Evolutionary conservation across 2,329 filamentous ascomycete genomes (phyloP).

Genomic region (Sporothrix humicola): DNA sequence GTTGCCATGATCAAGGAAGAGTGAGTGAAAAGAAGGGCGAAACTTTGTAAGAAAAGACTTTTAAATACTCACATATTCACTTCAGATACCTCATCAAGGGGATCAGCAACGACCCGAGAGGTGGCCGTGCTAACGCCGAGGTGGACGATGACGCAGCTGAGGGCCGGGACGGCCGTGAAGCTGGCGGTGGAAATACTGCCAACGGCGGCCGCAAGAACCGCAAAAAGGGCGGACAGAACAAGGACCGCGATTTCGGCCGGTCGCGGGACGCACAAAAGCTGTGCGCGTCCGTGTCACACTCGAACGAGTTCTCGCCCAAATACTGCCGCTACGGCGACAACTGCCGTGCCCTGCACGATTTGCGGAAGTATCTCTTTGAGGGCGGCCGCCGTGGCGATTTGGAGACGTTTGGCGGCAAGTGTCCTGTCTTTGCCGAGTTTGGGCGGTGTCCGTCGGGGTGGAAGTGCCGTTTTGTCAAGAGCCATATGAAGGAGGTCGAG

Average conservation of each 20-base stretch:
- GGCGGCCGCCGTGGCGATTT: conserved; percentile 84
- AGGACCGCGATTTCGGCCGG: conserved; percentile 77
- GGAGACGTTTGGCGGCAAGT: conserved; percentile 74
- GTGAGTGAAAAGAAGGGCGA: conserved; percentile 51
- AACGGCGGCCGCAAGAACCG: conserved; percentile 42
- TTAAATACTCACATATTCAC: background rate
- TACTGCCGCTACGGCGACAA: conserved; percentile 78
- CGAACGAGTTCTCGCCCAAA: conserved; percentile 79
- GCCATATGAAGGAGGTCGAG: conserved; percentile 82
- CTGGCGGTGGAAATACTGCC: conserved; percentile 10
- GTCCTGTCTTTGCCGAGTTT: conserved; percentile 77
- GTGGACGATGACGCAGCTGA: conserved; percentile 58
- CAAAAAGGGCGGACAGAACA: conserved; percentile 75
- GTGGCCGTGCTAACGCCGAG: conserved; percentile 37
- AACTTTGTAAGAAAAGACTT: background rate
- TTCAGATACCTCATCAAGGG: conserved; percentile 51
- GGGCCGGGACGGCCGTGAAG: conserved; percentile 44
- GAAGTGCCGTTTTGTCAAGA: conserved; percentile 90
- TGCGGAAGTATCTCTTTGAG: conserved; percentile 82
- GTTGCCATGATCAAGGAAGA: conserved; percentile 75
- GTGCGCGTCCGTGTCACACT: conserved; percentile 74
- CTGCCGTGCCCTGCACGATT: conserved; percentile 82
- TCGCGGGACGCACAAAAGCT: conserved; percentile 78
- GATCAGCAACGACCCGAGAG: background rate
- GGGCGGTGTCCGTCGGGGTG: conserved; percentile 84